A percentile compares a stretch with the other conserved stretches of the same genome.
Conservation (phyloP, 345 rosid genomes). For the Lumnitzera littorea region DNA sequence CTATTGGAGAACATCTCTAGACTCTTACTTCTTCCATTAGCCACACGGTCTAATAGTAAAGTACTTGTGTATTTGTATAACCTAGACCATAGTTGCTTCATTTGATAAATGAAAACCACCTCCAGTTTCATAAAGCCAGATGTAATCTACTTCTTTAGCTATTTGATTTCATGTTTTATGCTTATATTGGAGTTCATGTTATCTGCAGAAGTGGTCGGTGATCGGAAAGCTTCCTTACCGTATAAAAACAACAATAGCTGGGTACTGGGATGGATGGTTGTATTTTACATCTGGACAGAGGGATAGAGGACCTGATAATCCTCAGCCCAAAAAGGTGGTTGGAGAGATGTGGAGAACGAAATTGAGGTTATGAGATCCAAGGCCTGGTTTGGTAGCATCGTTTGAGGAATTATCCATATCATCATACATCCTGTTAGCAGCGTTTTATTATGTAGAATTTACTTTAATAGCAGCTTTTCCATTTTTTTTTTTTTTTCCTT, state of each 20-base stretch:
- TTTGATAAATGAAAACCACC: no score
- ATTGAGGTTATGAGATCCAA: slow-evolving; percentile 28
- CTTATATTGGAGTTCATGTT: no score
- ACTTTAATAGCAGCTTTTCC: no score
- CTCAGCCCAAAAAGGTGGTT: slow-evolving; percentile 64
- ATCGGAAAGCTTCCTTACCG: slow-evolving; percentile 78
- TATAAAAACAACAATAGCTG: slow-evolving; percentile 55
- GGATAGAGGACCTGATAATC: slow-evolving; percentile 75
- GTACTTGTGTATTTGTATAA: no score
- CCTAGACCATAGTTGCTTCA: no score
- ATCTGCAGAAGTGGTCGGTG: slow-evolving; percentile 73
- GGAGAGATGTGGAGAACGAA: slow-evolving; percentile 86
- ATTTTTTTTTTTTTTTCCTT: no score
- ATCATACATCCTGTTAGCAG: no score
- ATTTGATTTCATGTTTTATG: no score
- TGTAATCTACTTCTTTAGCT: no score
- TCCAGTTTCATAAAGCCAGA: no score
- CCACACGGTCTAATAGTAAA: neutral
- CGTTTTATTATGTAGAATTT: no score
- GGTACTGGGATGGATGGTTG: slow-evolving; percentile 74
- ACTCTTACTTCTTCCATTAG: neutral
- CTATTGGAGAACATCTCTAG: neutral
- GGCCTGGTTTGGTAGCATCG: neutral
- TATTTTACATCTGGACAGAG: slow-evolving; percentile 83
- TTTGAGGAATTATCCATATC: no score